Evolutionary conservation across 352 stramenopile genomes (phyloP).

Genomic region (Thalassiosira ordinaria): DNA sequence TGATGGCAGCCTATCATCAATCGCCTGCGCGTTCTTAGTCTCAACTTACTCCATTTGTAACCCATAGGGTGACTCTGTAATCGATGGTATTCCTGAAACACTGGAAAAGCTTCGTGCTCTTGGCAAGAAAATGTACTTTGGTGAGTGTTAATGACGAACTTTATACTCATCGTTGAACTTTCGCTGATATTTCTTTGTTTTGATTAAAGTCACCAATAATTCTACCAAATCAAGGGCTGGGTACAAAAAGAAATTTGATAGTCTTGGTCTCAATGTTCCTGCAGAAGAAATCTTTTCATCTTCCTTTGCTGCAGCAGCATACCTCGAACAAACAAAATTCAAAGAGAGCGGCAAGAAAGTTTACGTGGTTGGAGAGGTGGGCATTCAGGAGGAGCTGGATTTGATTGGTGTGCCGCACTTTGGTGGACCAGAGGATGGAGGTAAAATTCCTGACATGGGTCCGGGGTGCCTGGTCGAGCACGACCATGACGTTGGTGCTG

Average conservation of each 20-base stretch:
- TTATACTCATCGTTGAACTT: no score
- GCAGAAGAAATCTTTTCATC: conserved; percentile 89
- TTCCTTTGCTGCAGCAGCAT: conserved; percentile 88
- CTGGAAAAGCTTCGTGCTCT: conserved; percentile 82
- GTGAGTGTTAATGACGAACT: no score
- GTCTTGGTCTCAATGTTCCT: conserved; percentile 78
- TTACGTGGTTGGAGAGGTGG: conserved; percentile 90
- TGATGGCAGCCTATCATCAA: no score
- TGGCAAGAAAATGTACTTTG: conserved; percentile 91
- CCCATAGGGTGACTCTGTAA: conserved; percentile 87
- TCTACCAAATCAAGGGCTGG: conserved; percentile 88
- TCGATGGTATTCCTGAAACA: conserved; percentile 87
- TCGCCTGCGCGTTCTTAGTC: no score
- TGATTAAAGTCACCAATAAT: conserved; percentile 93
- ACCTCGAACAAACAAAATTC: conserved; percentile 90
- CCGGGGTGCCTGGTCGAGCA: conserved; percentile 76
- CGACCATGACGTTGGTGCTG: conserved; percentile 84
- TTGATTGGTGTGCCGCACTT: conserved; percentile 88
- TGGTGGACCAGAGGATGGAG: conserved; percentile 82
- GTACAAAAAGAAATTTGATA: conserved; percentile 89
- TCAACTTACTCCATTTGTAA: neutral
- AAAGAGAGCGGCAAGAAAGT: conserved; percentile 87
- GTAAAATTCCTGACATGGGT: conserved; percentile 81
- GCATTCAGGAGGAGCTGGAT: conserved; percentile 90
- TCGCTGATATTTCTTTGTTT: no score